phyloP scores from a whole-genome alignment of 768 basidiomycete species.

The Mycena rosella region DNA sequence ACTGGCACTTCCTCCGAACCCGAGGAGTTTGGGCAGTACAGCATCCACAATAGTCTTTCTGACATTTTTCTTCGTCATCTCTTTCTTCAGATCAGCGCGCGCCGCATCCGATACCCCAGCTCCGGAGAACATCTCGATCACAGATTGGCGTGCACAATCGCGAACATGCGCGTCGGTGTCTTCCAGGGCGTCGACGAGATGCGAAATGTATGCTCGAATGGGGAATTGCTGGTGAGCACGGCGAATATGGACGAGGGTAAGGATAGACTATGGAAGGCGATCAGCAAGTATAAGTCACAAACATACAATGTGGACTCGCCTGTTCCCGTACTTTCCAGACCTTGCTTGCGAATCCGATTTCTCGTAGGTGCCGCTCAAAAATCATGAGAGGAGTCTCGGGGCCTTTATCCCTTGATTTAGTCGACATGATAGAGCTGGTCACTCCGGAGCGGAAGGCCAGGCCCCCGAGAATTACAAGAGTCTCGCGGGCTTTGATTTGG shows the following conservation, averaged over 20 bases:
- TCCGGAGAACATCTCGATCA: conserved; percentile 89
- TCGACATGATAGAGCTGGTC: conserved; percentile 53
- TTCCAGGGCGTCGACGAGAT: conserved; percentile 88
- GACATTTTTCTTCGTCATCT: conserved; percentile 86
- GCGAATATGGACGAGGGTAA: conserved; percentile 80
- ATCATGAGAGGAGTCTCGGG: conserved; percentile 75
- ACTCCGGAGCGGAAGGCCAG: conserved; percentile 74
- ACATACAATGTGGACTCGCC: conserved; percentile 57
- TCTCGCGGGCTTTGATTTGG: conserved; percentile 81
- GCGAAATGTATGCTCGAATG: conserved; percentile 82
- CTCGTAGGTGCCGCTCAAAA: conserved; percentile 80
- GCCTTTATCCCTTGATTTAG: conserved; percentile 67
- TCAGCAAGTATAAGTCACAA: conserved; percentile 8
- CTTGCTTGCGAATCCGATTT: conserved; percentile 82
- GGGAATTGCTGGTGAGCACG: conserved; percentile 80
- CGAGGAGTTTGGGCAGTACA: conserved; percentile 77
- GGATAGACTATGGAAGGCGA: conserved; percentile 61
- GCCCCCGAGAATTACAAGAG: conserved; percentile 80
- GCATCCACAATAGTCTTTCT: conserved; percentile 89
- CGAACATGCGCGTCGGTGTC: conserved; percentile 93
- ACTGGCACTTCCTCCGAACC: conserved; percentile 52
- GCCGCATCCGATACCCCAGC: conserved; percentile 87
- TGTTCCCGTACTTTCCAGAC: conserved; percentile 90
- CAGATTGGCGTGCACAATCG: conserved; percentile 83
- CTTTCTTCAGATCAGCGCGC: conserved; percentile 93